These are phyloP conservation scores for Alternaria brassicicola DNA, from an alignment of 2,329 filamentous ascomycete genomes.

Conservation along the genomic window DNA sequence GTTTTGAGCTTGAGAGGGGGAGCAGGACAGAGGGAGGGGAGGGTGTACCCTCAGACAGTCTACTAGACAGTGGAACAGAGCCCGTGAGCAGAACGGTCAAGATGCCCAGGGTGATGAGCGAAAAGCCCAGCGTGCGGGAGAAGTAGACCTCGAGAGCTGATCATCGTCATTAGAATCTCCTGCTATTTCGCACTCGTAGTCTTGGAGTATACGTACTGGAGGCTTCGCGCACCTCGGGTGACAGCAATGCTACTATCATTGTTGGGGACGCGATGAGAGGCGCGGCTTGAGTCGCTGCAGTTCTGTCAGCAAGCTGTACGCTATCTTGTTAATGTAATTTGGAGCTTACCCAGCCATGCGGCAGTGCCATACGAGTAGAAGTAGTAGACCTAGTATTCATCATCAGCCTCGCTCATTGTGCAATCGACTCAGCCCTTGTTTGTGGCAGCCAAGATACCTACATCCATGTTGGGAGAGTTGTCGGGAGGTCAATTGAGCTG, in stretches of 20 bases:
- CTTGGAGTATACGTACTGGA: constrained; percentile 53
- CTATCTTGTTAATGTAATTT: no score
- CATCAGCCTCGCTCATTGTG: constrained; percentile 18
- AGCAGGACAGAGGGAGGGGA: not conserved
- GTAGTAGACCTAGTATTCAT: constrained; percentile 48
- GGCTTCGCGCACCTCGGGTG: constrained; percentile 61
- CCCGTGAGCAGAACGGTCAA: constrained; percentile 73
- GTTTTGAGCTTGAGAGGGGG: not conserved
- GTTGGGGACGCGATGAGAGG: constrained; percentile 66
- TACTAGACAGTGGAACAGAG: constrained; percentile 68
- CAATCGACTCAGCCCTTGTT: not conserved
- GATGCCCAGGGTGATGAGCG: constrained; percentile 68
- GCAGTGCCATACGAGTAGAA: constrained; percentile 53
- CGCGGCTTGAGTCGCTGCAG: constrained; percentile 51
- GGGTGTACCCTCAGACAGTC: constrained; percentile 43
- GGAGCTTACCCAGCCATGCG: constrained; percentile 48
- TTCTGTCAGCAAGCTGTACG: constrained; percentile 12
- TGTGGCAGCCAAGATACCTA: not conserved
- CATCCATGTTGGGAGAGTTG: constrained; percentile 8
- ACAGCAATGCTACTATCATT: constrained; percentile 65
- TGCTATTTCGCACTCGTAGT: not conserved
- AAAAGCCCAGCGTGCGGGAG: constrained; percentile 71
- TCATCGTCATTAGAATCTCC: not conserved
- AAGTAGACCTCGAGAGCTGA: constrained; percentile 74
- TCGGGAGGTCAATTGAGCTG: not conserved